A percentile compares a stretch with the other conserved stretches of the same genome.
Evolutionary conservation across 2,329 filamentous ascomycete species (phyloP).

Genomic region (Incumbomyces lentus): DNA sequence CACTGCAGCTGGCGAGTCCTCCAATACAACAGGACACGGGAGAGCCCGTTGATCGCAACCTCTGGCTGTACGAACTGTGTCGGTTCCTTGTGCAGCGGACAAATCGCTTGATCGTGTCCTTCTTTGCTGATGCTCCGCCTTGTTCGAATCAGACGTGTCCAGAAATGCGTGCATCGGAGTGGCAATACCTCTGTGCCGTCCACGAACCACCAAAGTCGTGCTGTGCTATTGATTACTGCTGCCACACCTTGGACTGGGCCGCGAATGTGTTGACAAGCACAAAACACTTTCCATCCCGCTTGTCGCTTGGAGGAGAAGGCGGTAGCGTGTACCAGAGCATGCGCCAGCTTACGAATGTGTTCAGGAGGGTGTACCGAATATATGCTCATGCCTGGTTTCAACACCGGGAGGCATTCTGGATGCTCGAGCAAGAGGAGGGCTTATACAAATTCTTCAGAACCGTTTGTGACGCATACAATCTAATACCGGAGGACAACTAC

Average conservation of each 20-base stretch:
- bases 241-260: slow-evolving; percentile 96
- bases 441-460: slow-evolving; percentile 96
- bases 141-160: slow-evolving; percentile 85
- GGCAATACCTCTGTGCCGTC: slow-evolving; percentile 97
- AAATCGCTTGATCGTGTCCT: slow-evolving; percentile 82
- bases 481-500: slow-evolving; percentile 89
- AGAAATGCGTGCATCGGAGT: slow-evolving; percentile 97
- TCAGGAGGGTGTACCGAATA: slow-evolving; percentile 85
- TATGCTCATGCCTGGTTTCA: slow-evolving; percentile 99
- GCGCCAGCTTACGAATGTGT: slow-evolving; percentile 81
- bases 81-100: slow-evolving; percentile 91
- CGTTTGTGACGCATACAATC: slow-evolving; percentile 81
- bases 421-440: slow-evolving; percentile 79
- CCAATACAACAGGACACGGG: slow-evolving; percentile 47
- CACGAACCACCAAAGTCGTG: slow-evolving; percentile 95
- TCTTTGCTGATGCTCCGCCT: slow-evolving; percentile 81
- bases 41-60: slow-evolving; percentile 58
- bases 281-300: slow-evolving; percentile 86
- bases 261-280: slow-evolving; percentile 87
- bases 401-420: slow-evolving; percentile 90
- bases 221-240: slow-evolving; percentile 98
- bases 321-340: slow-evolving; percentile 35
- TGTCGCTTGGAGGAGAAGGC: slow-evolving; percentile 44
- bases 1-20: slow-evolving; percentile 64
- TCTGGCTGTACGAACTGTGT: slow-evolving; percentile 97